These are phyloP conservation scores for Lactarius deliciosus DNA, from an alignment of 768 basidiomycete species.

Conservation along the genomic window DNA sequence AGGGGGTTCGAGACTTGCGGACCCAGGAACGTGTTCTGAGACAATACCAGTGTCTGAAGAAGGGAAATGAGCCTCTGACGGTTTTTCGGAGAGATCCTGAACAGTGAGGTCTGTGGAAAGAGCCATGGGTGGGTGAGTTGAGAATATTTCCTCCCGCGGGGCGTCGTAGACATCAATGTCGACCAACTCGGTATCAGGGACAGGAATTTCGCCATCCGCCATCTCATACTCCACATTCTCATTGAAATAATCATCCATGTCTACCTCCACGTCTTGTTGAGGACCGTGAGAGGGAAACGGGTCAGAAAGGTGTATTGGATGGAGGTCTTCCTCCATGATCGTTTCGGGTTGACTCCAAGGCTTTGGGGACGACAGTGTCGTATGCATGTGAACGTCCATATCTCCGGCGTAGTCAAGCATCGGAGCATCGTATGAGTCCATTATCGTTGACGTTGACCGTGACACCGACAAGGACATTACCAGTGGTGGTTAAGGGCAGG, in stretches of 20 bases:
- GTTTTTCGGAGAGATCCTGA: slow-evolving; percentile 12
- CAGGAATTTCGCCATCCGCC: slow-evolving; percentile 24
- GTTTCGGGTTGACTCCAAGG: slow-evolving; percentile 28
- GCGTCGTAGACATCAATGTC: slow-evolving; percentile 30
- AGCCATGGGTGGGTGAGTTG: slow-evolving; percentile 6
- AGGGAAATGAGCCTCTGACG: slow-evolving; percentile 2
- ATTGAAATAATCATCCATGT: slow-evolving; percentile 29
- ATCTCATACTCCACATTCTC: slow-evolving; percentile 30
- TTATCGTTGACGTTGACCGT: slow-evolving; percentile 25
- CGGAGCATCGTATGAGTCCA: slow-evolving; percentile 30
- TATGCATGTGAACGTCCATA: slow-evolving; percentile 30
- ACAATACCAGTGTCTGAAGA: slow-evolving; percentile 53
- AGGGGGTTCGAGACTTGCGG: slow-evolving; percentile 45
- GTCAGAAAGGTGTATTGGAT: slow-evolving; percentile 14
- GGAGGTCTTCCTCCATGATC: slow-evolving; percentile 30
- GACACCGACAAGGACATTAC: slow-evolving; percentile 1
- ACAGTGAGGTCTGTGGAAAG: slow-evolving; percentile 10
- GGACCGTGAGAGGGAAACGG: slow-evolving; percentile 19
- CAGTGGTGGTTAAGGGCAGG: slow-evolving; percentile 12
- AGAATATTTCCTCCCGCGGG: slow-evolving; percentile 20
- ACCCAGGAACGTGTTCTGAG: slow-evolving; percentile 69
- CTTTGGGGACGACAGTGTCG: slow-evolving; percentile 29
- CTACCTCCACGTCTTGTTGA: slow-evolving; percentile 30
- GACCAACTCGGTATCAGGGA: slow-evolving; percentile 25
- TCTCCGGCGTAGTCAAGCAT: slow-evolving; percentile 30